Evolutionary conservation across 2,329 filamentous ascomycete genomes (phyloP).

Genomic region (Metarhizium humberi): DNA sequence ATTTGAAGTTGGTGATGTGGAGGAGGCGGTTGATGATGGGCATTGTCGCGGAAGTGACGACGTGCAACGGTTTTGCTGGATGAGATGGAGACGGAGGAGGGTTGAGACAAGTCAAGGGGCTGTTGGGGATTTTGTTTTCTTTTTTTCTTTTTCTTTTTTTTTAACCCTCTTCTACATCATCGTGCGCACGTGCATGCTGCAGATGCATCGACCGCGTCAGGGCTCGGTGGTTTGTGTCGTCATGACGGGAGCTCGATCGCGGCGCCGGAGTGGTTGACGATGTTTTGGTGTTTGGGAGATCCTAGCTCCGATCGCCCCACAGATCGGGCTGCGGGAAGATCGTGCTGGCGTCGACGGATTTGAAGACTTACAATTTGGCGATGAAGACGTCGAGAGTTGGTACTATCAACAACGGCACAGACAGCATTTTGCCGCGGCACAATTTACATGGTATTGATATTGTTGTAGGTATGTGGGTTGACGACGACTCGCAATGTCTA

Average conservation of each 20-base stretch:
- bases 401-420: too few relatives aligned
- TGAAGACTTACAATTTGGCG: too few relatives aligned
- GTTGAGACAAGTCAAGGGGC: not conserved
- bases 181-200: too few relatives aligned
- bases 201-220: too few relatives aligned
- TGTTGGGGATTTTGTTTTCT: too few relatives aligned
- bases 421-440: too few relatives aligned
- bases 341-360: too few relatives aligned
- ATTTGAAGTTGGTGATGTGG: slow-evolving; percentile 50
- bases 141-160: too few relatives aligned
- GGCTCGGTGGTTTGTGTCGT: too few relatives aligned
- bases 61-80: not conserved
- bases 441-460: not conserved
- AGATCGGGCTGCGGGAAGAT: not conserved
- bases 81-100: not conserved
- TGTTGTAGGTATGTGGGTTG: not conserved
- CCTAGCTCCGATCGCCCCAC: not conserved
- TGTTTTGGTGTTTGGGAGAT: not conserved
- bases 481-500: slow-evolving; percentile 2
- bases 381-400: too few relatives aligned
- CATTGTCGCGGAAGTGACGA: slow-evolving; percentile 2
- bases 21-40: slow-evolving; percentile 38
- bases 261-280: not conserved
- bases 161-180: too few relatives aligned
- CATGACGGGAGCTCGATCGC: not conserved